Conservation (phyloP, 768 basidiomycete genomes). For the Hypholoma fasciculare region DNA sequence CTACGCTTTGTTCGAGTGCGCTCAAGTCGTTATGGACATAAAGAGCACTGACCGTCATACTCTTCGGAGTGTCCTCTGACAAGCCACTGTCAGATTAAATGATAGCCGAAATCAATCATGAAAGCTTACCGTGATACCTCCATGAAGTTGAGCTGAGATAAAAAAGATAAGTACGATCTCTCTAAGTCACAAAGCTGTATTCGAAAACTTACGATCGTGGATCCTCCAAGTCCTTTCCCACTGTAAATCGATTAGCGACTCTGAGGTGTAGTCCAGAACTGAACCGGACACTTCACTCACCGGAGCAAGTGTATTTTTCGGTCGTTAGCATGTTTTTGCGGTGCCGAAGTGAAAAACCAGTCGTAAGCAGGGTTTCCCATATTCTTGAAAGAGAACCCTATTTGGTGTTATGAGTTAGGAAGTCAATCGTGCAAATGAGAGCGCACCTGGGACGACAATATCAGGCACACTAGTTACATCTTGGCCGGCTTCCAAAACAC, state of each 20-base stretch:
- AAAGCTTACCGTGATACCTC: constrained; percentile 8
- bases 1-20: not conserved
- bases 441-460: constrained; percentile 9
- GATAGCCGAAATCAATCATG: constrained; percentile 1
- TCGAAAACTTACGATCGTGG: constrained; percentile 4
- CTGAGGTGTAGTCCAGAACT: not conserved
- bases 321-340: constrained; percentile 5
- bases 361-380: constrained; percentile 14
- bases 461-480: constrained; percentile 6
- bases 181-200: not conserved
- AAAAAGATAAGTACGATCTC: no score
- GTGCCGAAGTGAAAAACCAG: constrained; percentile 13
- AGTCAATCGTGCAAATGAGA: not conserved
- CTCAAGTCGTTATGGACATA: not conserved
- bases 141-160: constrained; percentile 8
- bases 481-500: constrained; percentile 13
- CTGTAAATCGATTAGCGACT: not conserved
- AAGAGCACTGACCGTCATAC: not conserved
- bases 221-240: constrained; percentile 13
- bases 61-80: not conserved
- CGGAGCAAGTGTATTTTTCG: constrained; percentile 7
- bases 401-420: not conserved
- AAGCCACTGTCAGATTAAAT: not conserved
- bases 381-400: constrained; percentile 1
- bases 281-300: not conserved